Conservation (phyloP, 1,139 yeast genomes). For the Taphrina populina region DNA sequence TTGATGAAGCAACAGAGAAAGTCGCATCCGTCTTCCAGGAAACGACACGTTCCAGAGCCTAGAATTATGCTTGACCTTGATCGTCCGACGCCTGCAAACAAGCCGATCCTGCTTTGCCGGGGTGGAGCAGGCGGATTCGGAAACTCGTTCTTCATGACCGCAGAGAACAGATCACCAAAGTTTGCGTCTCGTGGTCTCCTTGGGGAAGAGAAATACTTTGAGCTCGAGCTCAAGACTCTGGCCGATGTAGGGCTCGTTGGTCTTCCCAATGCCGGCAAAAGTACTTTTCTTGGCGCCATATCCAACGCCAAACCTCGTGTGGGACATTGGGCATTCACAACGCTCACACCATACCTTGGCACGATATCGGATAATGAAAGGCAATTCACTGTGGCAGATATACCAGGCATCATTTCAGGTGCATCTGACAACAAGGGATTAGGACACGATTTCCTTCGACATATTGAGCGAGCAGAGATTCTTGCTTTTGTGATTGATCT, state of each 20-base stretch:
- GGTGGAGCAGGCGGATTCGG: conserved; percentile 97
- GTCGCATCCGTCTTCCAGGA: conserved; percentile 62
- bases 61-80: conserved; percentile 76
- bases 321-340: conserved; percentile 97
- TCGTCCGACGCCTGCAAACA: conserved; percentile 53
- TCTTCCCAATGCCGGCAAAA: conserved; percentile 93
- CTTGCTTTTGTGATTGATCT: conserved; percentile 81
- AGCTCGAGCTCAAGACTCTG: conserved; percentile 77
- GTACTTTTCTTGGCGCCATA: conserved; percentile 82
- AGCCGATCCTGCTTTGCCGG: conserved; percentile 66
- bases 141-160: conserved; percentile 87
- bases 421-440: conserved; percentile 80
- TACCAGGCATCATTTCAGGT: conserved; percentile 90
- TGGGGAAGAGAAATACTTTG: conserved; percentile 64
- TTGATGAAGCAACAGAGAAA: conserved; percentile 54
- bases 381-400: conserved; percentile 86
- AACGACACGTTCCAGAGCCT: conserved; percentile 52
- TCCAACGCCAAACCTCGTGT: conserved; percentile 86
- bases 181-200: conserved; percentile 78
- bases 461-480: conserved; percentile 87
- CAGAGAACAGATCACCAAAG: conserved; percentile 80
- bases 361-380: conserved; percentile 55
- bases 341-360: conserved; percentile 87
- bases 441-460: conserved; percentile 90
- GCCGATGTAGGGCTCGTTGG: conserved; percentile 96